Conservation (phyloP, 495 filamentous ascomycete genomes). For the Ramalina peruviana region DNA sequence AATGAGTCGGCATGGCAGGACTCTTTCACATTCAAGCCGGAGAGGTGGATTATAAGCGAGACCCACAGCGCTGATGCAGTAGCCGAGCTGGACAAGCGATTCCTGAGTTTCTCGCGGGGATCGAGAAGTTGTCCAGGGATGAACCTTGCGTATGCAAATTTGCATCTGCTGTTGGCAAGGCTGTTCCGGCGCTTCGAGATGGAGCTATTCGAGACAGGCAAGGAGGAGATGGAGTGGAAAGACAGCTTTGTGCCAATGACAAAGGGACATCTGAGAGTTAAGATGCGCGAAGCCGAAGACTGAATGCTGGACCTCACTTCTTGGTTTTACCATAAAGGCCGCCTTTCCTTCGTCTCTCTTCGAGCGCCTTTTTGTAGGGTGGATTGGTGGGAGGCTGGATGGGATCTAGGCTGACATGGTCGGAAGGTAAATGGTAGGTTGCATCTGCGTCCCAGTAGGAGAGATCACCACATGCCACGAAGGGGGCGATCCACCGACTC, state of each 20-base stretch:
- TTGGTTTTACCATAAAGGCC: constrained; percentile 74
- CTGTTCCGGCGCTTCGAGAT: constrained; percentile 25
- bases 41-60: constrained; percentile 31
- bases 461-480: constrained; percentile 93
- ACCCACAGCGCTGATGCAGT: background rate
- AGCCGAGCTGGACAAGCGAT: constrained; percentile 21
- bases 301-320: background rate
- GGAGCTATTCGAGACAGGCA: constrained; percentile 23
- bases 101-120: constrained; percentile 32
- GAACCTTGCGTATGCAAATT: constrained; percentile 30
- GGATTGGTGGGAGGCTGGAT: constrained; percentile 95
- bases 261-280: background rate
- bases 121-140: constrained; percentile 32
- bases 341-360: constrained; percentile 61
- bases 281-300: too few species aligned
- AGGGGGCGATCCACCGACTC: constrained; percentile 75
- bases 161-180: constrained; percentile 25
- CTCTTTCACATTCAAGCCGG: constrained; percentile 20
- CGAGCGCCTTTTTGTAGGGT: constrained; percentile 81
- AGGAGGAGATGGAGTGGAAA: constrained; percentile 19
- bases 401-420: constrained; percentile 70
- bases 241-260: background rate
- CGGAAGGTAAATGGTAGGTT: constrained; percentile 68
- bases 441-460: constrained; percentile 90
- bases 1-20: constrained; percentile 5